A percentile compares a stretch with the other conserved stretches of the same genome.
These are phyloP conservation scores for Geotrichum bryndzae DNA, from an alignment of 1,139 yeast genomes.

Conservation along the genomic window DNA sequence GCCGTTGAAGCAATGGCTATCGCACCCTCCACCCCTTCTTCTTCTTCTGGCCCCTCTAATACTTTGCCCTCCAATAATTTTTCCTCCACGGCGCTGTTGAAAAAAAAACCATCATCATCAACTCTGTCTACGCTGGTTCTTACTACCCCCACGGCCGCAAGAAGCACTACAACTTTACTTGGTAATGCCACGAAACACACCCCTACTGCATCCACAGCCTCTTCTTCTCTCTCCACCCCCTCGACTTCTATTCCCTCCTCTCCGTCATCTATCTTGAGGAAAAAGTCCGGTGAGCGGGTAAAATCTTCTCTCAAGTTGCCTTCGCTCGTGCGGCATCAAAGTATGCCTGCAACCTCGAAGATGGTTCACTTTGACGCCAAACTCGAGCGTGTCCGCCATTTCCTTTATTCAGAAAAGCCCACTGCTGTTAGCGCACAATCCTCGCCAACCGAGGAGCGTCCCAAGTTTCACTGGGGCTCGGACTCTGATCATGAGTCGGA, in stretches of 20 bases:
- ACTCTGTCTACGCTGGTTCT: slow-evolving; percentile 13
- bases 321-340: slow-evolving; percentile 46
- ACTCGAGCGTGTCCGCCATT: slow-evolving; percentile 62
- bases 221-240: background rate
- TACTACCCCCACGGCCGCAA: slow-evolving; percentile 5
- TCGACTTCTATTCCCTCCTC: slow-evolving; percentile 1
- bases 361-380: slow-evolving; percentile 73
- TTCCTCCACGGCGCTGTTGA: background rate
- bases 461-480: slow-evolving; percentile 31
- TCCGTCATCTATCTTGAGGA: slow-evolving; percentile 46
- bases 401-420: slow-evolving; percentile 66
- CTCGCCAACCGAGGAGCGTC: slow-evolving; percentile 39
- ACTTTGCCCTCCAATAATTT: background rate
- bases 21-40: background rate
- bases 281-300: slow-evolving; percentile 75
- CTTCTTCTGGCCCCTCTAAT: background rate
- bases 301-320: slow-evolving; percentile 62
- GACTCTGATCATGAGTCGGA: slow-evolving; percentile 29
- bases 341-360: slow-evolving; percentile 72
- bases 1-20: slow-evolving; percentile 14
- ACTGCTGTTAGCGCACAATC: slow-evolving; percentile 66
- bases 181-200: slow-evolving; percentile 4
- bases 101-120: slow-evolving; percentile 2
- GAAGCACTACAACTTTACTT: slow-evolving; percentile 8
- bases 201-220: background rate